Evolutionary conservation across 176 grass and related monocot genomes (phyloP), one percentile per base, ranked within the genome.

Genomic region (Dendrocalamus sinicus): DNA sequence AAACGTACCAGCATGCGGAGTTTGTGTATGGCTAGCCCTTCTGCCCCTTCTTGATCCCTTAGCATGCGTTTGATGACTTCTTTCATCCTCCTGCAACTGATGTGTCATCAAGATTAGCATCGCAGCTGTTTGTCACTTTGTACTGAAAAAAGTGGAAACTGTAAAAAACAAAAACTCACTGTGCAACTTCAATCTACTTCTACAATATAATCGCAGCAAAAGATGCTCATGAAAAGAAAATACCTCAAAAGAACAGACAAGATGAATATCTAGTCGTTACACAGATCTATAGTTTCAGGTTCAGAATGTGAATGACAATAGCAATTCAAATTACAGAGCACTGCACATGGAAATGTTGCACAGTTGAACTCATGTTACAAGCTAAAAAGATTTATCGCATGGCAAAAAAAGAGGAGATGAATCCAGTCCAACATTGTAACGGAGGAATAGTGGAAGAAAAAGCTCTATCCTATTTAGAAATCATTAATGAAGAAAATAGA

Each of bases 221-320:
- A 40, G 55, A 23, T 40, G 14, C 71, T 10, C 39, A 57, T 12
- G 14, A 37, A 35, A 9, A 9, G 37, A 46, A 47, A 68, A 47
- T 67, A 76, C 46, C 47, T 86, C 41, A 76, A 53, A 50, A 39
- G 35, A 75, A 55, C n/a, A 41, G 39, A 71, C 35, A 60, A 60
- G 52, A 60, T 79, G 41, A 47, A 44, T 61, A 61, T 16, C 2
- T 72, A 83, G 39, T 12, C 26, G 44, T 41, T 19, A 19, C 37
- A 71, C 67, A 53, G 37, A 41, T 57, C 48, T 58, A 35, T 54
- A 20, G 69, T 73, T 74, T 7, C 69, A 74, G 39, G 26, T 69
- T 69, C 26, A 64, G 54, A 45, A 62, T 40, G 6, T 32, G 14
- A 46, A 57, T 24, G 35, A 6, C 32, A 24, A 44, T 59, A 13